Evolutionary conservation across 768 basidiomycete species (phyloP), one percentile per base, ranked within the genome.

Genomic region (Boletus tomentosulus): DNA sequence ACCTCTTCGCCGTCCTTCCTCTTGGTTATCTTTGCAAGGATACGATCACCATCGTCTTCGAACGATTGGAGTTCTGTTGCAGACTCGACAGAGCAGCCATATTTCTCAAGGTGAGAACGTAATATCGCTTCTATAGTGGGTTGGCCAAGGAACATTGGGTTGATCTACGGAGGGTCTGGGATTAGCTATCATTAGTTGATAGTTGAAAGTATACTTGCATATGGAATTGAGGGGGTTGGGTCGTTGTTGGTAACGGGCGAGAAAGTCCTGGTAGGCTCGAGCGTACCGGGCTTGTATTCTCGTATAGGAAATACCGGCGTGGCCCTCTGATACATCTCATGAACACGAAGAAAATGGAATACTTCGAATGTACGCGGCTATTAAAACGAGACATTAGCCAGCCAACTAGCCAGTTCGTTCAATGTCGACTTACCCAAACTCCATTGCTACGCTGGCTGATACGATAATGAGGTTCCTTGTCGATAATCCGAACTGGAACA

Each of bases 401-500:
- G 24, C 57, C 33, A 51, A 48, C 8, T 19, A 19, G 10, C 10
- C 6, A 6, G 9, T 4, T 6, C 9, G 2, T 42, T 42, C 5
- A 2, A 28, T 30, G 19, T 16, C 3, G 45, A 34, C 66, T 27
- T 41, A 74, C 76, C 71, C 73, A 74, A 24, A 79, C 58, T 1
- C 70, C 75, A 4, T 65, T 64, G 6, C 71, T 74, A 2, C 77
- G 73, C 52, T 75, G 72, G 6, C 75, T 74, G n/a, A 72, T 56
- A 12, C 64, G 69, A 10, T 71, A 66, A 1, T 65, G 48, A 0
- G 67, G 59, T 50, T 72, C 73, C 55, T 77, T 79, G 50, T 83
- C 76, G 41, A 84, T 76, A 22, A 84, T 74, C 19, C 79, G 77
- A 6, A 83, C 76, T 7, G 76, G 71, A 15, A 82, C 65, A 7